phyloP scores from a whole-genome alignment of 805 yeast genomes.

The Maudiozyma pseudohumilis region DNA sequence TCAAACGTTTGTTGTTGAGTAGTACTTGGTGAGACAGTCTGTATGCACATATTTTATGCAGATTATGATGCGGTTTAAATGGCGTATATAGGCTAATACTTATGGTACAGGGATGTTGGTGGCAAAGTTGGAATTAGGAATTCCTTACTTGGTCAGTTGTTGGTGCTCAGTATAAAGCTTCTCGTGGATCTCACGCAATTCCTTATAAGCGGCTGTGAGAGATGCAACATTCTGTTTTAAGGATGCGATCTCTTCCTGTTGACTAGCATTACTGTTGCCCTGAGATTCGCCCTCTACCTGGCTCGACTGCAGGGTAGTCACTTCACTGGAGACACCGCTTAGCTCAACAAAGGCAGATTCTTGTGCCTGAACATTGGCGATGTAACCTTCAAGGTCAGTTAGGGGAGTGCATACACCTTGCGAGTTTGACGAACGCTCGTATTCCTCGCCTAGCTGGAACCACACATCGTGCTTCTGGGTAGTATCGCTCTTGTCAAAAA shows the following conservation, averaged over 20 bases:
- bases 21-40: too few relatives aligned
- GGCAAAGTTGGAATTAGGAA: neutral
- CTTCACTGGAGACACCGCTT: constrained; percentile 31
- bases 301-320: constrained; percentile 12
- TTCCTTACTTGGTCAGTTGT: neutral
- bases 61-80: too few relatives aligned
- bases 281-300: constrained; percentile 4
- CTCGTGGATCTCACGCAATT: constrained; percentile 51
- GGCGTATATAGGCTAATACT: too few relatives aligned
- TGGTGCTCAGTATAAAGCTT: constrained; percentile 44
- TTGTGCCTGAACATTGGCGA: constrained; percentile 39
- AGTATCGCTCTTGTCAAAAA: constrained; percentile 32
- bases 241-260: constrained; percentile 23
- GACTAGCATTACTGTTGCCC: constrained; percentile 16
- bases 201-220: constrained; percentile 50
- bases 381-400: constrained; percentile 38
- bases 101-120: too few relatives aligned
- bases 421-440: neutral
- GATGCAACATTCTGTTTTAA: constrained; percentile 39
- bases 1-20: too few relatives aligned
- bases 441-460: constrained; percentile 23
- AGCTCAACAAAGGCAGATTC: constrained; percentile 38
- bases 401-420: constrained; percentile 16
- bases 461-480: constrained; percentile 37
- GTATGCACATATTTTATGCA: too few relatives aligned